Base-by-base conservation (phyloP, 495 filamentous ascomycete genomes). In the Articulospora tetracladia region DNA sequence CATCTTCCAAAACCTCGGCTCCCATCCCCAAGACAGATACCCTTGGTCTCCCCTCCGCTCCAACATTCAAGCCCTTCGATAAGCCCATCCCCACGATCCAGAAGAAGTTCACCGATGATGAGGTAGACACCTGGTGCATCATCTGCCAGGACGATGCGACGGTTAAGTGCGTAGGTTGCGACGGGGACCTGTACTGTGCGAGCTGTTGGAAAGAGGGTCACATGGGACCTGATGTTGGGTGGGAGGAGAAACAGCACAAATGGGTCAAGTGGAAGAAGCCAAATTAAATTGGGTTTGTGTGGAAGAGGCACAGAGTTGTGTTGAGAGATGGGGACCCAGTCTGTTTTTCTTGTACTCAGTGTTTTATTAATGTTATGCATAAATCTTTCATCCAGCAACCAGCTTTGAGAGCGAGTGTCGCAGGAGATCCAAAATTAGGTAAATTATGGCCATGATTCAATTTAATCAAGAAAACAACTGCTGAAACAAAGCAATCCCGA, bases 151-250 rank as follows among this genome's bases (percentile, higher is more conserved):
- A 84, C 34, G 85, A 90, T 62, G 86, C 84, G 2, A 78, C 78
- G 3, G 72, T 90, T 12, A 68, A 71, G 53, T 91, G 87, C 66
- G 53, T 78, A 1, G 86, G 83, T 12, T 90, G 87, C 65, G 84
- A 85, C 58, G 77, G 75, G 8, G 85, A 89, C 58, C 53, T 85
- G 19, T 91, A 88, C 65, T 91, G 87, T 69, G 74, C 71, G 11
- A 67, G 77, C 6, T 90, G 87, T 72, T 91, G 86, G 86, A 74
- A 72, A 50, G 87, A 88, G 64, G 86, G 87, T 67, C 87, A 91
- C 61, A 72, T 79, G 1, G 86, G 86, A 0, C 75, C 77, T 28
- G 65, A 68, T 51, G 84, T 80, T 2, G 81, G 82, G 3, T 82
- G 70, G 51, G 84, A 86, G 47, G 82, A 86, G 64, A 70, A 78